These are phyloP conservation scores for Zasmidium angulare DNA, from an alignment of 2,329 filamentous ascomycete genomes.

Conservation along the genomic window DNA sequence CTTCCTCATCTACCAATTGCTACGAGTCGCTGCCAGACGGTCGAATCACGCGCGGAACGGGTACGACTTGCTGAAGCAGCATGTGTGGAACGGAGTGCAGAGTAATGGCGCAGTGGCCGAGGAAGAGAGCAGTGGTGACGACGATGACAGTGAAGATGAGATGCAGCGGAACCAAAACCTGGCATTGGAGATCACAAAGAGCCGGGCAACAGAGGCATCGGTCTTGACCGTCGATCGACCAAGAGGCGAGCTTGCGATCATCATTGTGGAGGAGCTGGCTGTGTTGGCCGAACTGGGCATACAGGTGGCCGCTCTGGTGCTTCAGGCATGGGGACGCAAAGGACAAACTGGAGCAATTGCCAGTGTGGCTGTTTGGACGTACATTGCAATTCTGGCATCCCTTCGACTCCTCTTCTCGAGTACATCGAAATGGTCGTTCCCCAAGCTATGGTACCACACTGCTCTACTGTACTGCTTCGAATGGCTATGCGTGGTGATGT, in stretches of 20 bases:
- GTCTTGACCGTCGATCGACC: constrained; percentile 74
- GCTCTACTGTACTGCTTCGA: constrained; percentile 76
- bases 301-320: constrained; percentile 64
- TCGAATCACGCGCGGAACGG: constrained; percentile 38
- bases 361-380: constrained; percentile 74
- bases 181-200: constrained; percentile 56
- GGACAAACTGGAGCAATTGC: constrained; percentile 63
- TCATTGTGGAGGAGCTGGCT: constrained; percentile 72
- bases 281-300: constrained; percentile 70
- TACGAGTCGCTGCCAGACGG: constrained; percentile 40
- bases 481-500: constrained; percentile 73
- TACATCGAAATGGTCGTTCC: constrained; percentile 62
- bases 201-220: constrained; percentile 47
- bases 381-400: constrained; percentile 71
- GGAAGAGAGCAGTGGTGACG: constrained; percentile 34
- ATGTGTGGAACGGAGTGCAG: constrained; percentile 22
- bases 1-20: constrained; percentile 60
- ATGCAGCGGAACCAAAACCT: constrained; percentile 57
- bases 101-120: constrained; percentile 34
- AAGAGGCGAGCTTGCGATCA: constrained; percentile 66
- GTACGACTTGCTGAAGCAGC: constrained; percentile 56
- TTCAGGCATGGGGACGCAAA: constrained; percentile 55
- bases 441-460: constrained; percentile 89
- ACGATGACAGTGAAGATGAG: constrained; percentile 50
- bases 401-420: constrained; percentile 67